phyloP scores from a whole-genome alignment of 2,329 filamentous ascomycete species.

The Beauveria caledonica region DNA sequence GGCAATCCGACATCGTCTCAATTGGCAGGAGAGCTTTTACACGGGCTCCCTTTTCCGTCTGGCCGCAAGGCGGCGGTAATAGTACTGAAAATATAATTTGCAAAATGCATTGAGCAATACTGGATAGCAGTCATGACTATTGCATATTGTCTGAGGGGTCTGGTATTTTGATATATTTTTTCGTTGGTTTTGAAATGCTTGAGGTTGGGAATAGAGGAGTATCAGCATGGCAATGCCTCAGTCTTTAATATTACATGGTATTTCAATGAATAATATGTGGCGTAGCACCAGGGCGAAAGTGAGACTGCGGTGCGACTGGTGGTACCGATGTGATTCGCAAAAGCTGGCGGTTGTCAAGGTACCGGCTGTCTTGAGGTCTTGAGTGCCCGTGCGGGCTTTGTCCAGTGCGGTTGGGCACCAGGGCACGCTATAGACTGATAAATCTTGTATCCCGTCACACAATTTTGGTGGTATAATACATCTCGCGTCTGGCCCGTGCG shows the following conservation, averaged over 20 bases:
- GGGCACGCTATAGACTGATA: too few relatives aligned
- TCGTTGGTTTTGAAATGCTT: background rate
- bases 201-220: background rate
- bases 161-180: background rate
- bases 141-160: background rate
- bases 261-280: background rate
- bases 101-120: constrained; percentile 9
- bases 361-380: background rate
- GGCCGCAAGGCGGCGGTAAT: background rate
- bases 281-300: background rate
- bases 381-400: background rate
- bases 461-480: background rate
- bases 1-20: background rate
- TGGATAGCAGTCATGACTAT: constrained; percentile 6
- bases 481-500: background rate
- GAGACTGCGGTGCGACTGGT: too few relatives aligned
- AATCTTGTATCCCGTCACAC: background rate
- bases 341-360: background rate
- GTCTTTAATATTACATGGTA: background rate
- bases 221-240: constrained; percentile 3
- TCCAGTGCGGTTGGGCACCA: background rate
- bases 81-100: constrained; percentile 4
- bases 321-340: background rate
- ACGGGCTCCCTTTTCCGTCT: background rate
- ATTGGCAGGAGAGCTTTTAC: background rate